A percentile compares a stretch with the other conserved stretches of the same genome.
Conservation (phyloP, 2,329 filamentous ascomycete genomes). For the Hymenoscyphus repandus region DNA sequence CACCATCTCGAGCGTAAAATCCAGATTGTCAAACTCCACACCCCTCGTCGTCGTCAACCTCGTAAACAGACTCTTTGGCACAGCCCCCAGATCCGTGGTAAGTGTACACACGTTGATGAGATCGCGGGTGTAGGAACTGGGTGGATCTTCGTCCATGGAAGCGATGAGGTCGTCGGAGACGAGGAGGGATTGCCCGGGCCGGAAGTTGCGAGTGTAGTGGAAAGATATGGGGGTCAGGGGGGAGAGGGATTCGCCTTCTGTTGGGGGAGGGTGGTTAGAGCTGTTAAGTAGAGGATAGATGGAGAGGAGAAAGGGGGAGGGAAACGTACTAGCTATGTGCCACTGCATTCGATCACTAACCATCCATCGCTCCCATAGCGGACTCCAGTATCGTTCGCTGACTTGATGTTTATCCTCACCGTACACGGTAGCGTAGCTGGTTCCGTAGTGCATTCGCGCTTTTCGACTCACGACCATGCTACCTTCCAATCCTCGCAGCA, state of each 20-base stretch:
- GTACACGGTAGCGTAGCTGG: conserved; percentile 75
- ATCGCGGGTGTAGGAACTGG: conserved; percentile 57
- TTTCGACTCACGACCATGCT: conserved; percentile 74
- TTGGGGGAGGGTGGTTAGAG: conserved; percentile 9
- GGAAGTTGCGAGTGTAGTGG: conserved; percentile 80
- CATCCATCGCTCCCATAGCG: conserved; percentile 79
- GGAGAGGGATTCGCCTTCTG: conserved; percentile 66
- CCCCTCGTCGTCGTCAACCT: conserved; percentile 71
- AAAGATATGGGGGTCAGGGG: conserved; percentile 72
- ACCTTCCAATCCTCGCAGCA: conserved; percentile 68
- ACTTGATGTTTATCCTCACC: conserved; percentile 70
- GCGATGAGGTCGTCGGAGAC: conserved; percentile 79
- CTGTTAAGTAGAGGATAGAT: background rate
- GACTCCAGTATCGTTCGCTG: conserved; percentile 72
- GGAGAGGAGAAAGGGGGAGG: conserved; percentile 3
- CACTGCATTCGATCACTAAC: conserved; percentile 79
- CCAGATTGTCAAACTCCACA: conserved; percentile 75
- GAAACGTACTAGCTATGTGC: conserved; percentile 62
- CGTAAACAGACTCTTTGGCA: conserved; percentile 69
- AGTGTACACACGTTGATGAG: conserved; percentile 72
- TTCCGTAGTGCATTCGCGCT: conserved; percentile 68
- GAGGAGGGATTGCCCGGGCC: conserved; percentile 63
- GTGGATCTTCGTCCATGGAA: conserved; percentile 52
- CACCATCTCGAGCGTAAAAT: conserved; percentile 79
- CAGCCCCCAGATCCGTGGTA: conserved; percentile 72